phyloP scores from a whole-genome alignment of 1,139 yeast species.

The Zygosaccharomyces pseudobailii region DNA sequence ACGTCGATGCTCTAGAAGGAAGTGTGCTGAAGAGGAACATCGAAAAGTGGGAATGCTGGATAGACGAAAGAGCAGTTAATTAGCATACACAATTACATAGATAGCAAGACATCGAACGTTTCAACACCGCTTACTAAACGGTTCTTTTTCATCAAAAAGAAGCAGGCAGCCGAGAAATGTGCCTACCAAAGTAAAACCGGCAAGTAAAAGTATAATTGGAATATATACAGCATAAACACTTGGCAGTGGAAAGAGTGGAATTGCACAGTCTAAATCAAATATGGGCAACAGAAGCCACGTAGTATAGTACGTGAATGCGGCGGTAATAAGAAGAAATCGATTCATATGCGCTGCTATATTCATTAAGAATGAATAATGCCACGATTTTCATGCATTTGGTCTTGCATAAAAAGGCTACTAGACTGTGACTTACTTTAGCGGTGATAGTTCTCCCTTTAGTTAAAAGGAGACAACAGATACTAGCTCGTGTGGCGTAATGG shows the following conservation, averaged over 20 bases:
- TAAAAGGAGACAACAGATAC: rapidly evolving
- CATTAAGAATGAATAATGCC: background rate
- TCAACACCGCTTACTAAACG: background rate
- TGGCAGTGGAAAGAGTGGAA: conserved; percentile 27
- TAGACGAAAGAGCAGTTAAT: conserved; percentile 45
- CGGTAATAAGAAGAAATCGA: conserved; percentile 19
- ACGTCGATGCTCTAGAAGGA: conserved; percentile 66
- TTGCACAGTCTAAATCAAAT: conserved; percentile 26
- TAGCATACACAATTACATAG: conserved; percentile 1
- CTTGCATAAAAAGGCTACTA: too few species aligned
- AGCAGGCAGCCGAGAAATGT: conserved; percentile 26
- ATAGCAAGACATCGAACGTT: background rate
- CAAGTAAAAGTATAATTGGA: conserved; percentile 26
- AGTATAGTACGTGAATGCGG: conserved; percentile 24
- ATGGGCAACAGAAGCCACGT: conserved; percentile 31
- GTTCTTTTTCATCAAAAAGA: conserved; percentile 8
- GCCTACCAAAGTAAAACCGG: conserved; percentile 27
- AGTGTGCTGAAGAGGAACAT: conserved; percentile 56
- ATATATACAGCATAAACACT: conserved; percentile 28
- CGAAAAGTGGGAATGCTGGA: conserved; percentile 69
- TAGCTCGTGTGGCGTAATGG: conserved; percentile 56
- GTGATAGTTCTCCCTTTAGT: too few species aligned
- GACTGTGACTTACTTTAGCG: too few species aligned
- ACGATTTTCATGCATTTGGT: background rate
- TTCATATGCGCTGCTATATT: conserved; percentile 16